A percentile compares a stretch with the other conserved stretches of the same genome.
Evolutionary conservation across 2,329 filamentous ascomycete species (phyloP).

Genomic region (Fusarium penzigii): DNA sequence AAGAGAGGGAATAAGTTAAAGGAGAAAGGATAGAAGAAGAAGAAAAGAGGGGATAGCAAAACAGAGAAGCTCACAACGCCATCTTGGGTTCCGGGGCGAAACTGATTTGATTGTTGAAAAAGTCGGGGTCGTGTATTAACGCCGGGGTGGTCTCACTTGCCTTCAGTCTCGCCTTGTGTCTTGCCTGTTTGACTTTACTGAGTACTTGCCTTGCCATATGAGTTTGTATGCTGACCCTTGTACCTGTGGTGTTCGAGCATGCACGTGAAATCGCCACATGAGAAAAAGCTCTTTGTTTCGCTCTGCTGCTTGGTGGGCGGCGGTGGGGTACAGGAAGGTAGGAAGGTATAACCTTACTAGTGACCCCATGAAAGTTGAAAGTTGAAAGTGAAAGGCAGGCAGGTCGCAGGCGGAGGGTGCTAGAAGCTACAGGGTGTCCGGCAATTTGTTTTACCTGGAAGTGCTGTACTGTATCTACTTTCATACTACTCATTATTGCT

Average conservation of each 20-base stretch:
- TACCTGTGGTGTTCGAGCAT: slow-evolving; percentile 20
- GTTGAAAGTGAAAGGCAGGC: too few species aligned
- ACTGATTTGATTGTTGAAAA: slow-evolving; percentile 15
- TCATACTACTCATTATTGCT: background rate
- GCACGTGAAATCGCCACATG: slow-evolving; percentile 34
- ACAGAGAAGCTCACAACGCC: slow-evolving; percentile 21
- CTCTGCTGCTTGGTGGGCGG: background rate
- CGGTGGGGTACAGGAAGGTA: slow-evolving; percentile 8
- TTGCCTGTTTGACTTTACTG: too few species aligned
- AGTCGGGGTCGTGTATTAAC: slow-evolving; percentile 22
- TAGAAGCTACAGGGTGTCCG: too few species aligned
- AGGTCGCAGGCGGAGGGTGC: too few species aligned
- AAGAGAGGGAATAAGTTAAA: slow-evolving; percentile 4
- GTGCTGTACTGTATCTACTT: too few species aligned
- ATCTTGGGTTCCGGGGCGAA: slow-evolving; percentile 17
- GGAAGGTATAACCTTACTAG: too few species aligned
- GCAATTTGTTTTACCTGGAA: too few species aligned
- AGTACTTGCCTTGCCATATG: too few species aligned
- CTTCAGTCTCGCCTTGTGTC: background rate
- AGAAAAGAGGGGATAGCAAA: slow-evolving; percentile 10
- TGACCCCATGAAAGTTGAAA: background rate
- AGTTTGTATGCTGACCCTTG: too few species aligned
- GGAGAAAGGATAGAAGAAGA: slow-evolving; percentile 10
- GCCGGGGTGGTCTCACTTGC: slow-evolving; percentile 29
- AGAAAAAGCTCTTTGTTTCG: slow-evolving; percentile 19